Evolutionary conservation across 2,329 filamentous ascomycete species (phyloP).

Genomic region (Cladosporium velox): DNA sequence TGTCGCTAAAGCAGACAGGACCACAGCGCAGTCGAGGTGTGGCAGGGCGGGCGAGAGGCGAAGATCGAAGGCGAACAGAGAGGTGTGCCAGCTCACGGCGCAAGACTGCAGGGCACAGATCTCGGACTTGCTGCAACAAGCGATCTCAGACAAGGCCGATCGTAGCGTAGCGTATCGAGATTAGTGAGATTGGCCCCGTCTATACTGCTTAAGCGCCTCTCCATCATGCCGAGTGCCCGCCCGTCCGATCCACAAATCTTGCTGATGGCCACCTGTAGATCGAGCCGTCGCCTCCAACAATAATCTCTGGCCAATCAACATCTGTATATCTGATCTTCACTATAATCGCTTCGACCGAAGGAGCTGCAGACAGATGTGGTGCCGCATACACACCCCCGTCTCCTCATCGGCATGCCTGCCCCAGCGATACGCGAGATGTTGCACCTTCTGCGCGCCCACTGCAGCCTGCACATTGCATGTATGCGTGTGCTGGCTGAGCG

Average conservation of each 20-base stretch:
- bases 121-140: constrained; percentile 6
- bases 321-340: background rate
- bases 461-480: background rate
- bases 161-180: constrained; percentile 15
- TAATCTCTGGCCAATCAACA: background rate
- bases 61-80: background rate
- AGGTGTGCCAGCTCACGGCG: constrained; percentile 1
- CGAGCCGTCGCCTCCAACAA: background rate
- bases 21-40: background rate
- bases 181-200: constrained; percentile 4
- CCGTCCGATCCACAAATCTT: background rate
- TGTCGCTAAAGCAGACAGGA: background rate
- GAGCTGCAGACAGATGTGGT: background rate
- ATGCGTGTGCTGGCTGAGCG: background rate
- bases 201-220: background rate
- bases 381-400: background rate
- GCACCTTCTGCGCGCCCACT: background rate
- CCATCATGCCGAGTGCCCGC: background rate
- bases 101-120: constrained; percentile 7
- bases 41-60: background rate
- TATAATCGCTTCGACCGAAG: background rate
- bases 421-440: constrained; percentile 15
- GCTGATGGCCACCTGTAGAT: background rate
- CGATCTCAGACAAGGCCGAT: constrained; percentile 9
- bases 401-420: background rate